Evolutionary conservation across 2,329 filamentous ascomycete genomes (phyloP).

Genomic region (Venturia oleaginea): DNA sequence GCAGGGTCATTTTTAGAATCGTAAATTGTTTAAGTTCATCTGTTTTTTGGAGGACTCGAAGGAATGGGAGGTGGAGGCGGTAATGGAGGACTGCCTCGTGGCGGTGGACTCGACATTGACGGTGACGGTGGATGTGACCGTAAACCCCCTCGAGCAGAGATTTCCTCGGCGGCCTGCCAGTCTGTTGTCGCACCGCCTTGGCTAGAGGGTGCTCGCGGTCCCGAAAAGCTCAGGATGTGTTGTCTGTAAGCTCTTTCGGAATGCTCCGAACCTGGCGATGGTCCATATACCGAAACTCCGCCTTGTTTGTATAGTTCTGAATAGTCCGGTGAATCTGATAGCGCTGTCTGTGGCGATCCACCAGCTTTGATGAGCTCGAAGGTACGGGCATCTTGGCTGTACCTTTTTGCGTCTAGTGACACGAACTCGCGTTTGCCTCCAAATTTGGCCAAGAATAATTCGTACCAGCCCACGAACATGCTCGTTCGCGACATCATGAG

Average conservation of each 20-base stretch:
- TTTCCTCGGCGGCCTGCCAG: conserved; percentile 24
- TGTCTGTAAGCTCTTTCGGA: conserved; percentile 30
- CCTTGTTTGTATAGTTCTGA: conserved; percentile 19
- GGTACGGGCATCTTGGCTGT: conserved; percentile 20
- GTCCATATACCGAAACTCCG: conserved; percentile 9
- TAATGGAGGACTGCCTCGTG: neutral
- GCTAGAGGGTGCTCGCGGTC: conserved; percentile 29
- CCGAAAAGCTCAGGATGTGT: conserved; percentile 32
- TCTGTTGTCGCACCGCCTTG: neutral
- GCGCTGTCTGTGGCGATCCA: neutral
- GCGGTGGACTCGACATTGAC: neutral
- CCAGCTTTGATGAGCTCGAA: conserved; percentile 29
- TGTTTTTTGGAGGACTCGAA: neutral
- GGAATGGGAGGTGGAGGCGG: neutral
- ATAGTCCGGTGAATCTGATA: neutral
- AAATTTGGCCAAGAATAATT: conserved; percentile 46
- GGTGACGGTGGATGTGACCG: conserved; percentile 27
- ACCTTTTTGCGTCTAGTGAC: conserved; percentile 63
- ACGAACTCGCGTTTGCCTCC: conserved; percentile 70
- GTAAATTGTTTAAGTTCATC: neutral
- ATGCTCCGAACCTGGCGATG: conserved; percentile 17
- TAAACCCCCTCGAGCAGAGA: conserved; percentile 31
- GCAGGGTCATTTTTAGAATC: neutral
- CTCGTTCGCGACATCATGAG: conserved; percentile 71
- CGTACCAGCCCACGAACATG: conserved; percentile 78